Conservation (phyloP, 352 stramenopile genomes). For the Pseudoperonospora humuli region DNA sequence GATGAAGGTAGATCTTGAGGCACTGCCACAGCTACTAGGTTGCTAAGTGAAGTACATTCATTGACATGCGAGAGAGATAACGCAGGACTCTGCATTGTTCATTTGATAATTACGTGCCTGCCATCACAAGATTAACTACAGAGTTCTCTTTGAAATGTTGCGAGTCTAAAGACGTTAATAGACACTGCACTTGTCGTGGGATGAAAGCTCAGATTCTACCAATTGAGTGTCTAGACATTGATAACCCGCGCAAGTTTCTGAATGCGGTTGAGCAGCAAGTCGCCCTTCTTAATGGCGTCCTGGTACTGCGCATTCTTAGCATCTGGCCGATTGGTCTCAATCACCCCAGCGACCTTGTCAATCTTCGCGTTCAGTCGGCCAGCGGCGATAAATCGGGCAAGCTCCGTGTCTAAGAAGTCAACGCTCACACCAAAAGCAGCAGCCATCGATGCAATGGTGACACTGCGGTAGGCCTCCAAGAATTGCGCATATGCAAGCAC, state of each 20-base stretch:
- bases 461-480: conserved; percentile 95
- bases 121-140: no score
- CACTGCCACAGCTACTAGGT: no score
- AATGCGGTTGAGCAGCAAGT: conserved; percentile 97
- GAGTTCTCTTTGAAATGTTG: no score
- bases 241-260: conserved; percentile 97
- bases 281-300: conserved; percentile 97
- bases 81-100: no score
- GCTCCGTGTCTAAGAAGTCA: conserved; percentile 94
- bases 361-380: conserved; percentile 97
- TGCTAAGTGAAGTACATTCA: no score
- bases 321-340: conserved; percentile 98
- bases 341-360: conserved; percentile 96
- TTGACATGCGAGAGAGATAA: no score
- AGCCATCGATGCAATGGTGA: conserved; percentile 96
- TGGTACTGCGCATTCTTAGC: conserved; percentile 98
- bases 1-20: no score
- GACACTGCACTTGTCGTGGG: no score
- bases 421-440: conserved; percentile 92
- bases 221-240: conserved; percentile 69
- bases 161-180: no score
- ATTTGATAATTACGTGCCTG: no score
- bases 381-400: conserved; percentile 96
- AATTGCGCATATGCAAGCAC: conserved; percentile 98
- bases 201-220: not conserved